phyloP scores from a whole-genome alignment of 2,329 filamentous ascomycete species.

The Didymosphaeria variabile region DNA sequence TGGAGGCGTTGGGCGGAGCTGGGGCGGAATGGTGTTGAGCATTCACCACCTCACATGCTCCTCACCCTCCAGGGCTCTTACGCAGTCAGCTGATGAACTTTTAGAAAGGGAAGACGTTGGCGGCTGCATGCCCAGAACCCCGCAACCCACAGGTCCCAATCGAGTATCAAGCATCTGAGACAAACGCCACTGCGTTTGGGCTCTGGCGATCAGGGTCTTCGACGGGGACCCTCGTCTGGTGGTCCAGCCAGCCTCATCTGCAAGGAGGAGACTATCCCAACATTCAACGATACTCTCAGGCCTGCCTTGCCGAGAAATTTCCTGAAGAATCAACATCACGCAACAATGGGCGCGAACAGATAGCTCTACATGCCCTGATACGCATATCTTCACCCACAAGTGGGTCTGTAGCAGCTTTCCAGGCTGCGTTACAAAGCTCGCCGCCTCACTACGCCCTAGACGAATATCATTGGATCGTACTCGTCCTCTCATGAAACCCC shows the following conservation, averaged over 20 bases:
- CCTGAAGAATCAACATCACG: background rate
- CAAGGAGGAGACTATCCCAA: background rate
- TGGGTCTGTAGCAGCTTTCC: background rate
- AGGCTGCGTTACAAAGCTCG: background rate
- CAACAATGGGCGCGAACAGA: background rate
- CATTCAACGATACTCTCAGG: background rate
- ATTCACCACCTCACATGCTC: background rate
- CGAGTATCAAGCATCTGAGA: background rate
- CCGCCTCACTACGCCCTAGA: background rate
- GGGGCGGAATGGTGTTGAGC: background rate
- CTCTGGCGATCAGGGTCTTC: conserved; percentile 8
- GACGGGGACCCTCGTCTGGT: background rate
- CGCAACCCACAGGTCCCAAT: background rate
- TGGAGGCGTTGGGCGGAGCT: background rate
- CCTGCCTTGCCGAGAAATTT: background rate
- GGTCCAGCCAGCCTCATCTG: background rate
- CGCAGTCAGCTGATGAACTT: background rate
- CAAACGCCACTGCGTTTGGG: conserved; percentile 1
- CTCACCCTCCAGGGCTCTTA: background rate
- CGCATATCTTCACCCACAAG: background rate
- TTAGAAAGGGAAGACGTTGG: background rate
- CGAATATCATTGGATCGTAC: background rate
- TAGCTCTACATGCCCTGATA: background rate
- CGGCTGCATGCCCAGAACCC: background rate
- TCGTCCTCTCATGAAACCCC: background rate